Conservation (phyloP, 176 grass and related monocot species). For the Musa beccarii region DNA sequence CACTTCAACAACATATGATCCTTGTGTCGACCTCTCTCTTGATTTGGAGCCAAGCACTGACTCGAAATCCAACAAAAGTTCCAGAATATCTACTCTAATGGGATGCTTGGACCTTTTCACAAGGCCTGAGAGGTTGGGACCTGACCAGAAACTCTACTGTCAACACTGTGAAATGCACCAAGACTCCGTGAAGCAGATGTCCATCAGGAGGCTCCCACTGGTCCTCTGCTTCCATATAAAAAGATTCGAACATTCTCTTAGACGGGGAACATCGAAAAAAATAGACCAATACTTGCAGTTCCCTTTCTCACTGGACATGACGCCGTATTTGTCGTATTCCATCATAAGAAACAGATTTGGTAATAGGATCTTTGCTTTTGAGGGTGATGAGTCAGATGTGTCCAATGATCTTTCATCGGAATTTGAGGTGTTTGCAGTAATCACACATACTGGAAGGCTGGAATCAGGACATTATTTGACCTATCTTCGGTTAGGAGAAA, state of each 20-base stretch:
- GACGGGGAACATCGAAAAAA: conserved; percentile 12
- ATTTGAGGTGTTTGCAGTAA: conserved; percentile 25
- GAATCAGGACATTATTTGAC: conserved; percentile 26
- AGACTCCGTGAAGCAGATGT: conserved; percentile 28
- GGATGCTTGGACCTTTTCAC: conserved; percentile 29
- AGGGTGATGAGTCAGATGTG: conserved; percentile 9
- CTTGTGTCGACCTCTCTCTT: conserved; percentile 20
- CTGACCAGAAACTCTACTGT: conserved; percentile 26
- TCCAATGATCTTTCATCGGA: conserved; percentile 9
- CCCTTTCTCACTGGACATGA: conserved; percentile 23
- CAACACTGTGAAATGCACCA: conserved; percentile 17
- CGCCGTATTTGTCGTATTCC: conserved; percentile 23
- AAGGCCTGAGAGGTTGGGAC: conserved; percentile 23
- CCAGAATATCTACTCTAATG: conserved; percentile 21
- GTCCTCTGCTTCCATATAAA: conserved; percentile 29
- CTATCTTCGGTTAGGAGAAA: conserved; percentile 7
- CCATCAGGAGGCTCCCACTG: conserved; percentile 18
- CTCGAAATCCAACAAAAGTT: conserved; percentile 12
- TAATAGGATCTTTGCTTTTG: conserved; percentile 16
- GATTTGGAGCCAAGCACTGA: conserved; percentile 7
- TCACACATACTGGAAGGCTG: conserved; percentile 14
- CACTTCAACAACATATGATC: conserved; percentile 28
- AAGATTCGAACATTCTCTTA: conserved; percentile 23
- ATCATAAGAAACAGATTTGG: conserved; percentile 21
- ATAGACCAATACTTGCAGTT: conserved; percentile 23